phyloP scores from a whole-genome alignment of 441 rosid genomes.

The Adansonia rubrostipa region DNA sequence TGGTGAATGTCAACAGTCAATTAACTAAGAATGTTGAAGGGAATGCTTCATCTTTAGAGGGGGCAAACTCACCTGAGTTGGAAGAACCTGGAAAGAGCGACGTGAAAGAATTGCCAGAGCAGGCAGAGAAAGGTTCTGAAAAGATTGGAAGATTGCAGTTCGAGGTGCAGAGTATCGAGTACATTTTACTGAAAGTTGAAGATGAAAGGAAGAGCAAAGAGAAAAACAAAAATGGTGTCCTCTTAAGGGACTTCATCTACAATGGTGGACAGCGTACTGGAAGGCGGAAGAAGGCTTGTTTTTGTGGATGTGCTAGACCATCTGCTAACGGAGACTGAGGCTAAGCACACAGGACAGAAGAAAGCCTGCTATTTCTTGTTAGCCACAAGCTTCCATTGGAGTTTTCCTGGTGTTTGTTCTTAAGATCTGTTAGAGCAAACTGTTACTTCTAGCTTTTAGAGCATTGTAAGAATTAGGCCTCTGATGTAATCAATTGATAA shows the following conservation, averaged over 20 bases:
- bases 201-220: slow-evolving; percentile 62
- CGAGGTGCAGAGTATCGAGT: slow-evolving; percentile 75
- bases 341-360: slow-evolving; percentile 16
- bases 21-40: slow-evolving; percentile 55
- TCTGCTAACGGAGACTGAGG: slow-evolving; percentile 40
- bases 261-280: slow-evolving; percentile 58
- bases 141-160: slow-evolving; percentile 74
- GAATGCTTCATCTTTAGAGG: slow-evolving; percentile 35
- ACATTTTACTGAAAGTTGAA: slow-evolving; percentile 67
- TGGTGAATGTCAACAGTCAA: slow-evolving; percentile 55
- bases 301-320: slow-evolving; percentile 69
- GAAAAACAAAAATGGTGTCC: slow-evolving; percentile 51
- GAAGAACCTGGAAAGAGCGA: slow-evolving; percentile 46
- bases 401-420: slow-evolving; percentile 29
- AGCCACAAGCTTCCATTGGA: background rate
- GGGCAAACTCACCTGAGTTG: slow-evolving; percentile 27
- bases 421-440: slow-evolving; percentile 29
- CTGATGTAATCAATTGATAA: slow-evolving; percentile 27
- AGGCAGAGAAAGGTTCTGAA: slow-evolving; percentile 65
- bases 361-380: slow-evolving; percentile 33
- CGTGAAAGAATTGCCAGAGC: slow-evolving; percentile 58
- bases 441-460: slow-evolving; percentile 28
- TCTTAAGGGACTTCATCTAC: slow-evolving; percentile 72
- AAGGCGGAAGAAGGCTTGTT: slow-evolving; percentile 61
- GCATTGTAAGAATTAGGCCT: slow-evolving; percentile 34